Base-by-base conservation (phyloP, 306 rosid genomes). In the Trifolium repens region DNA sequence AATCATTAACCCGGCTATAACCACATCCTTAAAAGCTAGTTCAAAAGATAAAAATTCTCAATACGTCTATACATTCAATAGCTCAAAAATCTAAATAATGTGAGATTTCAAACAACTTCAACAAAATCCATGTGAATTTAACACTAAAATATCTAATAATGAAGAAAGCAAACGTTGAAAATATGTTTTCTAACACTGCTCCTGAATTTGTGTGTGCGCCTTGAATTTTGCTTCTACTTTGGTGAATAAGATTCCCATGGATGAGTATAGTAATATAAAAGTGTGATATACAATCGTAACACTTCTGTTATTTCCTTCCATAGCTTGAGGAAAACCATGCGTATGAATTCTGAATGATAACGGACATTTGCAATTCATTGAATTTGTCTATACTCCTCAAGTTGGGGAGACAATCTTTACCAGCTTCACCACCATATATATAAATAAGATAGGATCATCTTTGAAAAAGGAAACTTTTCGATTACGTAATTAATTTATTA, bases 391-490 rank as follows among this genome's bases (percentile, higher is more conserved):
- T 49, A n/a, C 78, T 55, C 81, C 64, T 57, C 78, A 46, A 85
- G 67, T 87, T 80, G 85, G 44, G 10, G 78, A 79, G 78, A 81
- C 82, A 85, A 81, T 69, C 80, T 57, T 50, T 32, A 26, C 55
- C 69, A 77, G 46, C 39, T 81, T 79, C 78, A 42, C 70, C 24
- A 22, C 24, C 24, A 22, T 22, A 22, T 22, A 22, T 22, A 22
- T 22, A 22, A 22, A 22, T 24, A 35, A 27, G 43, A 30, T 67
- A 24, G 34, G 58, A 65, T 72, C 50, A 64, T 64, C 46, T 73
- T 73, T 13, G 9, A 57, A n/a, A n/a, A n/a, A 53, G 22, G 26
- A 9, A 78, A 74, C 73, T 73, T 80, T 79, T 30, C 61, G 67
- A 67, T 74, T 69, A 81, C 59, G 74, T 43, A 71, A 66, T 43